Base-by-base conservation (phyloP, 2,329 filamentous ascomycete genomes). In the Fusarium brachygibbosum region DNA sequence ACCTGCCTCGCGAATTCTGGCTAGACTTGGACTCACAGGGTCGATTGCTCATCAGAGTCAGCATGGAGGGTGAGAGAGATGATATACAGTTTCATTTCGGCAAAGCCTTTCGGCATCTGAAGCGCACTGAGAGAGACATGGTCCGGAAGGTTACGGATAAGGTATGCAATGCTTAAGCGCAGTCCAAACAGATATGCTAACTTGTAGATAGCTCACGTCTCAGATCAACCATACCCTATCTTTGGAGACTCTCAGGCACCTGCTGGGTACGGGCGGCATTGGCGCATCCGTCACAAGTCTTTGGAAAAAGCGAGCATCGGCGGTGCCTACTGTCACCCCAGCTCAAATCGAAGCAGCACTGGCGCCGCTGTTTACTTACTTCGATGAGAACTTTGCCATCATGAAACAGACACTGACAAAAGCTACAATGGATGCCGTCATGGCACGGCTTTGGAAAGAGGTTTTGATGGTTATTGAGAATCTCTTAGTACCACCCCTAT, bases 61-160 rank as follows among this genome's bases (percentile, higher is more conserved):
- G 94, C 77, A 99, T 99, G 96, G 96, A 99, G 81, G 96, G 96
- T 52, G 96, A 99, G 81, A 88, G 96, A 67, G 96, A 99, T 77
- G 96, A 99, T 77, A 99, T 99, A 61, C 93, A 98, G 75, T 99
- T 99, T 79, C 95, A 98, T 76, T 98, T 98, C 79, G 96, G 94
- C 74, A 98, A 98, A 81, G 93, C 96, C 28, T 99, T 99, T 83
- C 88, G 96, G 46, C 93, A 95, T 63, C 85, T 99, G 72, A 98
- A 98, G 84, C 89, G 96, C 71, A 97, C 95, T 1, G 95, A 99
- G 82, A 88, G 95, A 75, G 96, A 99, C 79, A 99, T 99, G 96
- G 97, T 97, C 56, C 89, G 96, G 66, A 97, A 94, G 81, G 96
- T 98, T 75, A 98, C 96, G 10, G 96, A 98, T 82, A 99, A 99